phyloP scores from a whole-genome alignment of 2,329 filamentous ascomycete genomes.

The Calonectria leucothoes region DNA sequence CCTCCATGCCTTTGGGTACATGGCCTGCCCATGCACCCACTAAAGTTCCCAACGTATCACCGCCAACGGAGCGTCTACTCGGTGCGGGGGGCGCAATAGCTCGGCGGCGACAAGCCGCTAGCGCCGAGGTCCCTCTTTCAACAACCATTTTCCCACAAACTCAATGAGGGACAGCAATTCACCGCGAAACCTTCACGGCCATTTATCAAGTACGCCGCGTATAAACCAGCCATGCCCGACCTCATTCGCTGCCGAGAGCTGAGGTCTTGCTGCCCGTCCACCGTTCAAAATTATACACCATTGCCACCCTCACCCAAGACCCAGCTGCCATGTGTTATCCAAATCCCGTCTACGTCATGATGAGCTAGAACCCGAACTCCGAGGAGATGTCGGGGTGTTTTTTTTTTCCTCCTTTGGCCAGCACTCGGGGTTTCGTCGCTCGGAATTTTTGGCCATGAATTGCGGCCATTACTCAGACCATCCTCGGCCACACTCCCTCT shows the following conservation, averaged over 20 bases:
- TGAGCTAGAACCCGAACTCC: background rate
- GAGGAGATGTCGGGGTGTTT: background rate
- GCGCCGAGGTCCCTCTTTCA: background rate
- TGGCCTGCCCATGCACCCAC: background rate
- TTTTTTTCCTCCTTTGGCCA: background rate
- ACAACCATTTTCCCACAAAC: background rate
- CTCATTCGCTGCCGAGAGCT: background rate
- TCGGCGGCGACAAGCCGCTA: background rate
- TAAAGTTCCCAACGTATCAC: conserved; percentile 3
- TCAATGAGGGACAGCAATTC: background rate
- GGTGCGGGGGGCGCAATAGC: background rate
- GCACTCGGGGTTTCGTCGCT: too few species aligned
- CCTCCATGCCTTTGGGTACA: background rate
- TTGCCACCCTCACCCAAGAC: background rate
- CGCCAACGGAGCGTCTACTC: background rate
- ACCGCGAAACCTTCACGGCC: background rate
- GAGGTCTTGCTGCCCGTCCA: background rate
- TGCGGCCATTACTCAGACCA: background rate
- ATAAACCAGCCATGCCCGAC: background rate
- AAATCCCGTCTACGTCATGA: background rate
- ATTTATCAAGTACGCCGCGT: background rate
- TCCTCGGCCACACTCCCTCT: background rate
- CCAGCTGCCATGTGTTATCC: background rate
- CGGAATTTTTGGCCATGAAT: background rate
- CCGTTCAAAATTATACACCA: background rate